A percentile compares a stretch with the other conserved stretches of the same genome.
These are phyloP conservation scores for Tolypocladium nubicola DNA, from an alignment of 2,329 filamentous ascomycete genomes.

Conservation along the genomic window DNA sequence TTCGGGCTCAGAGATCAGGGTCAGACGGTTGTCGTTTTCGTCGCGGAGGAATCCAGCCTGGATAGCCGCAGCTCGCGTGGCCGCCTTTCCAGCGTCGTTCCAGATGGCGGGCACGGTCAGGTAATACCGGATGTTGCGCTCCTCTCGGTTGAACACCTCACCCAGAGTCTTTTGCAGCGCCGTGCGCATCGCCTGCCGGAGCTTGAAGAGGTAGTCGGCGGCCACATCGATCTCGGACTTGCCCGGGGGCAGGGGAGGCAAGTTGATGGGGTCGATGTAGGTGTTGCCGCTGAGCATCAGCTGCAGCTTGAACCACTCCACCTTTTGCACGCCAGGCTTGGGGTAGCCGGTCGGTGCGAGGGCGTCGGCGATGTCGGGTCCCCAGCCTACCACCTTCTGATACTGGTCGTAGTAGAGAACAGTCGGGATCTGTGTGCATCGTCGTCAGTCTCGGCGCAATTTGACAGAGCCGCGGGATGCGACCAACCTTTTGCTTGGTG, in stretches of 20 bases:
- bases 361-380: slow-evolving; percentile 93
- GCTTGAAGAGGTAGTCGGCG: slow-evolving; percentile 98
- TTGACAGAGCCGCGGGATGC: background rate
- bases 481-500: slow-evolving; percentile 86
- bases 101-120: slow-evolving; percentile 98
- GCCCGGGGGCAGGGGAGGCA: slow-evolving; percentile 90
- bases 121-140: slow-evolving; percentile 96
- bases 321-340: slow-evolving; percentile 95
- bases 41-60: slow-evolving; percentile 94
- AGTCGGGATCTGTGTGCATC: slow-evolving; percentile 69
- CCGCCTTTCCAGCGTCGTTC: slow-evolving; percentile 98
- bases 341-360: slow-evolving; percentile 94
- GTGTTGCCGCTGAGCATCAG: slow-evolving; percentile 98
- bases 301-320: slow-evolving; percentile 99
- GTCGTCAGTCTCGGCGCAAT: background rate
- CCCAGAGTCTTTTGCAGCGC: slow-evolving; percentile 93
- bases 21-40: slow-evolving; percentile 94
- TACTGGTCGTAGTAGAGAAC: slow-evolving; percentile 99
- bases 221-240: slow-evolving; percentile 99
- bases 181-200: slow-evolving; percentile 92
- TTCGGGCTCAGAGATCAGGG: slow-evolving; percentile 91
- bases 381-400: slow-evolving; percentile 99
- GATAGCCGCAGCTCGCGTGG: slow-evolving; percentile 88
- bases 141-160: slow-evolving; percentile 95
- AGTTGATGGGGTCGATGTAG: slow-evolving; percentile 97